A percentile compares a stretch with the other conserved stretches of the same genome.
phyloP scores from a whole-genome alignment of 2,329 filamentous ascomycete genomes.

The Trichoderma lentiforme region DNA sequence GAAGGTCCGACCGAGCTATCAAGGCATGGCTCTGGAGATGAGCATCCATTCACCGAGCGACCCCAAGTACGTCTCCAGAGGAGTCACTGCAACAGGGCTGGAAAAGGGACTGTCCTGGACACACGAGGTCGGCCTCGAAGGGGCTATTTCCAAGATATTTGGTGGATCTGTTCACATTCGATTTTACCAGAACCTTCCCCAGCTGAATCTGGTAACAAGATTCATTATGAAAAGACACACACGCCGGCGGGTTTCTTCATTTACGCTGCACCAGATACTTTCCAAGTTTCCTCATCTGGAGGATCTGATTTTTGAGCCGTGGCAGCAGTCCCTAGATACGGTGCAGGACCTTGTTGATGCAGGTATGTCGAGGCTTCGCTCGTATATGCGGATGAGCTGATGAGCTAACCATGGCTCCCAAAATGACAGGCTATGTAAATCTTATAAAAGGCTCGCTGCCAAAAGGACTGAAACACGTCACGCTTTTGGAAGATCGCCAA shows the following conservation, averaged over 20 bases:
- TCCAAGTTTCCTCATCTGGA: background rate
- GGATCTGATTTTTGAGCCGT: constrained; percentile 1
- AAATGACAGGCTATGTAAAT: constrained; percentile 4
- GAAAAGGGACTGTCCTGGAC: background rate
- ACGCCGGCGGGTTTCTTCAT: background rate
- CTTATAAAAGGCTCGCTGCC: background rate
- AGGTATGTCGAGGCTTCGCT: background rate
- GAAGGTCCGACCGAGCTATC: background rate
- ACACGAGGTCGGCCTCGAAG: background rate
- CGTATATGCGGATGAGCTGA: background rate
- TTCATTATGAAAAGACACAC: constrained; percentile 7
- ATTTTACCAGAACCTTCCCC: constrained; percentile 2
- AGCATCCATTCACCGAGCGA: constrained; percentile 11
- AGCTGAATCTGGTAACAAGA: background rate
- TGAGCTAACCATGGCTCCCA: background rate
- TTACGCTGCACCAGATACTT: background rate
- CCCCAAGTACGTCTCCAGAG: background rate
- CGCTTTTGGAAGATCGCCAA: background rate
- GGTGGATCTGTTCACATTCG: constrained; percentile 3
- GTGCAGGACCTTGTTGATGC: constrained; percentile 4
- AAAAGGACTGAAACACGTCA: background rate
- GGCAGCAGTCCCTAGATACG: constrained; percentile 2
- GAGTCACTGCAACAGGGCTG: background rate
- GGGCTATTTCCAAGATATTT: background rate
- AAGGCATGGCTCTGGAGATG: background rate